These are phyloP conservation scores for Aspergillus ochraceoroseus DNA, from an alignment of 2,329 filamentous ascomycete genomes.

Conservation along the genomic window DNA sequence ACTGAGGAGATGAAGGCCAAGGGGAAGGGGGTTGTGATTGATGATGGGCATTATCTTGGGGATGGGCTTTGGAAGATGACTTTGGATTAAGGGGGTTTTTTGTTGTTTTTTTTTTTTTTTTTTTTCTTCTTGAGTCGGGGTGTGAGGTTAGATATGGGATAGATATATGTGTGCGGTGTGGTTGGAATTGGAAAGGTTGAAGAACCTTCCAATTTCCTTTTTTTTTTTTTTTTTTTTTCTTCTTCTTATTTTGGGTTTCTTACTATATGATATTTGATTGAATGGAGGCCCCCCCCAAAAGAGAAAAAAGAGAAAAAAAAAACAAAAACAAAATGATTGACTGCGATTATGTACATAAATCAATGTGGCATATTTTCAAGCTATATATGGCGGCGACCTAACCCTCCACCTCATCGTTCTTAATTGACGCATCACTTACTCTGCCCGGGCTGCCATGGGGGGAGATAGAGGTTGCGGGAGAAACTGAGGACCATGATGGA, in stretches of 20 bases:
- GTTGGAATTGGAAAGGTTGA: background rate
- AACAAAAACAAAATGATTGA: background rate
- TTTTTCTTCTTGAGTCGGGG: slow-evolving; percentile 1
- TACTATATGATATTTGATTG: too few species aligned
- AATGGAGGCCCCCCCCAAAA: too few species aligned
- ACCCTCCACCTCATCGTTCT: slow-evolving; percentile 1
- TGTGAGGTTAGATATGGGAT: background rate
- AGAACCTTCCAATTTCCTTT: too few species aligned
- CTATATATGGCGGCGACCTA: background rate
- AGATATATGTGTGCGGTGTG: background rate
- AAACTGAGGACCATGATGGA: slow-evolving; percentile 33
- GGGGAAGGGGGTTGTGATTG: slow-evolving; percentile 89
- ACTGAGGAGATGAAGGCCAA: slow-evolving; percentile 91
- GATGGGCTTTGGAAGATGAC: slow-evolving; percentile 84
- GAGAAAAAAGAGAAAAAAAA: too few species aligned
- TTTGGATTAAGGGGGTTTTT: slow-evolving; percentile 45
- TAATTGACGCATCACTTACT: slow-evolving; percentile 10
- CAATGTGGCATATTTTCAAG: background rate
- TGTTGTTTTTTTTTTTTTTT: slow-evolving; percentile 4
- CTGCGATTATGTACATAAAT: slow-evolving; percentile 9
- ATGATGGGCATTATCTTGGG: slow-evolving; percentile 87
- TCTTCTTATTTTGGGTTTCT: too few species aligned
- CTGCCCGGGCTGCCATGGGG: slow-evolving; percentile 14
- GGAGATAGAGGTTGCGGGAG: slow-evolving; percentile 28
- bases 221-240: too few species aligned